Conservation (phyloP, 2,329 filamentous ascomycete genomes). For the Ophiostoma novo-ulmi region DNA sequence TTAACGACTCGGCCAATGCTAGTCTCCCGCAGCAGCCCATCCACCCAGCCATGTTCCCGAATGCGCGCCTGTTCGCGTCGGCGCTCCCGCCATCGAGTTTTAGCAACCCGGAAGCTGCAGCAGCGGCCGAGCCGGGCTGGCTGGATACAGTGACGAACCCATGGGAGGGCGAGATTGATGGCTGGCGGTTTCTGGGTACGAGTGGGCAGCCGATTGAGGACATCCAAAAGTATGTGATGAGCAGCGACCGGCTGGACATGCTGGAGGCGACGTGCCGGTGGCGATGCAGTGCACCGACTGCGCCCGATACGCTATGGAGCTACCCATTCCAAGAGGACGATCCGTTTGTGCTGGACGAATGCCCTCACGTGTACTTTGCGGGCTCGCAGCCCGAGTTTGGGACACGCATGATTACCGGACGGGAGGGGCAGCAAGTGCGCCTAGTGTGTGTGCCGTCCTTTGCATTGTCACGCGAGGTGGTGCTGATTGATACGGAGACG, state of each 20-base stretch:
- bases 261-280: slow-evolving; percentile 94
- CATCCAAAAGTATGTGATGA: slow-evolving; percentile 82
- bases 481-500: slow-evolving; percentile 81
- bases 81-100: slow-evolving; percentile 34
- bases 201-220: slow-evolving; percentile 93
- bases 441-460: slow-evolving; percentile 83
- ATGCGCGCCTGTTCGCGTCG: slow-evolving; percentile 62
- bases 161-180: slow-evolving; percentile 84
- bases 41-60: slow-evolving; percentile 85
- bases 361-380: slow-evolving; percentile 86
- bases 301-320: slow-evolving; percentile 92
- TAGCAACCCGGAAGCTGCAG: slow-evolving; percentile 6
- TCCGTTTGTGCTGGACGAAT: slow-evolving; percentile 77
- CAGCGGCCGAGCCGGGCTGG: slow-evolving; percentile 45
- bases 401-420: slow-evolving; percentile 62
- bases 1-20: slow-evolving; percentile 79
- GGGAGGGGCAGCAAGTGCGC: slow-evolving; percentile 64
- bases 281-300: slow-evolving; percentile 86
- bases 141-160: slow-evolving; percentile 90
- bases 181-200: slow-evolving; percentile 80
- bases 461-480: slow-evolving; percentile 67
- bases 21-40: slow-evolving; percentile 90
- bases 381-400: slow-evolving; percentile 78
- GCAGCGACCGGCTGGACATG: slow-evolving; percentile 72
- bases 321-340: slow-evolving; percentile 95